A percentile compares a stretch with the other conserved stretches of the same genome.
phyloP scores from a whole-genome alignment of 2,329 filamentous ascomycete genomes.

The Ophiostoma himal-ulmi region DNA sequence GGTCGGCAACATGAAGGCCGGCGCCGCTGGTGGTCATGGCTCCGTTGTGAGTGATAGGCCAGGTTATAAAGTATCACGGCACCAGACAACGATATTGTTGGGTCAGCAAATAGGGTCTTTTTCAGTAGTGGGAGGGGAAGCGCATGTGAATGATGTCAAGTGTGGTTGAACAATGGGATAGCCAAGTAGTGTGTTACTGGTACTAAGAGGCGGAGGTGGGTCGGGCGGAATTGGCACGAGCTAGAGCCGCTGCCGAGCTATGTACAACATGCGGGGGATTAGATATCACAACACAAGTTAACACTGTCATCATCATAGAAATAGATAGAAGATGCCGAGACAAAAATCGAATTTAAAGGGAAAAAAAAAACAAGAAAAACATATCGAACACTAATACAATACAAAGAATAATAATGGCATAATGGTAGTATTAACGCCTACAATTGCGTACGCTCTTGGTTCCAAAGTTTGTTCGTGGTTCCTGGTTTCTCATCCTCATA shows the following conservation, averaged over 20 bases:
- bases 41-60: neutral
- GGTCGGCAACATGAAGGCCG: neutral
- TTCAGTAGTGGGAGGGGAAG: conserved; percentile 6
- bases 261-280: neutral
- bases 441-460: conserved; percentile 5
- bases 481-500: conserved; percentile 6
- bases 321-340: neutral
- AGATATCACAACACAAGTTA: neutral
- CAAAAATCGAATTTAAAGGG: neutral
- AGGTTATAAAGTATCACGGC: neutral
- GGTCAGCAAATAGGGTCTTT: neutral
- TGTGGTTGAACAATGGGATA: neutral
- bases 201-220: conserved; percentile 8
- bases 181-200: neutral
- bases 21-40: conserved; percentile 8
- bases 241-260: conserved; percentile 3
- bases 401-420: conserved; percentile 1
- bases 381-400: conserved; percentile 9
- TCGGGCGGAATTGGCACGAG: neutral
- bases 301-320: neutral
- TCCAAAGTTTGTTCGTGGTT: neutral
- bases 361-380: neutral
- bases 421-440: neutral
- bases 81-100: too few species aligned
- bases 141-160: neutral